Conservation (phyloP, 352 stramenopile genomes). For the Phytopythium sindhum region DNA sequence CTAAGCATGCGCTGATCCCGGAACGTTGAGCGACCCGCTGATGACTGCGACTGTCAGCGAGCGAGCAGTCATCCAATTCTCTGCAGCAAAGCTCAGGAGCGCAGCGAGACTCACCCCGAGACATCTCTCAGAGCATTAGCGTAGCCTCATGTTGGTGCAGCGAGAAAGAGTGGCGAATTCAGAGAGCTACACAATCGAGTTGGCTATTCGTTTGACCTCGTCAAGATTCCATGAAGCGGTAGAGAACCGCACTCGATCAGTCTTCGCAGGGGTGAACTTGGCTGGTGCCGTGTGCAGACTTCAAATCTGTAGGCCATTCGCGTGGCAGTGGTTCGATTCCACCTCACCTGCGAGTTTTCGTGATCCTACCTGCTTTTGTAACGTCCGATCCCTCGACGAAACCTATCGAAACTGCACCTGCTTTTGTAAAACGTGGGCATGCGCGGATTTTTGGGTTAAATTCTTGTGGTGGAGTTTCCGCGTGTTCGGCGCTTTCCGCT, state of each 20-base stretch:
- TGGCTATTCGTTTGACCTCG: too few relatives aligned
- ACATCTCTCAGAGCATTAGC: too few relatives aligned
- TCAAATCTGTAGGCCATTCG: slow-evolving; percentile 92
- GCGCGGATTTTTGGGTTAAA: background rate
- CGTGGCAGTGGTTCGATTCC: slow-evolving; percentile 91
- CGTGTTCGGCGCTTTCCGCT: background rate
- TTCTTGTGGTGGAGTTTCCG: background rate
- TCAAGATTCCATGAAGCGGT: background rate
- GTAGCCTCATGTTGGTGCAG: too few relatives aligned
- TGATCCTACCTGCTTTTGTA: slow-evolving; percentile 14
- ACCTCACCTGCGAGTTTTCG: slow-evolving; percentile 82
- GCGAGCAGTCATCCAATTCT: background rate
- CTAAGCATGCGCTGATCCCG: background rate
- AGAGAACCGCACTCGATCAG: background rate
- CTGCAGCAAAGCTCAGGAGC: too few relatives aligned
- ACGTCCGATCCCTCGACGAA: too few relatives aligned
- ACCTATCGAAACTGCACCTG: too few relatives aligned
- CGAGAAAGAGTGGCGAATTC: too few relatives aligned
- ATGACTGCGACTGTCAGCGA: slow-evolving; percentile 3
- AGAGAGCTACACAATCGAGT: too few relatives aligned
- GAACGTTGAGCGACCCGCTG: background rate
- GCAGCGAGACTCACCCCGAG: too few relatives aligned
- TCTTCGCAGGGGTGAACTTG: slow-evolving; percentile 78
- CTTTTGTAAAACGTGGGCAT: background rate
- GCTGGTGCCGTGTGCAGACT: slow-evolving; percentile 90